Base-by-base conservation (phyloP, 352 stramenopile genomes). In the Globisporangium cystogenes region DNA sequence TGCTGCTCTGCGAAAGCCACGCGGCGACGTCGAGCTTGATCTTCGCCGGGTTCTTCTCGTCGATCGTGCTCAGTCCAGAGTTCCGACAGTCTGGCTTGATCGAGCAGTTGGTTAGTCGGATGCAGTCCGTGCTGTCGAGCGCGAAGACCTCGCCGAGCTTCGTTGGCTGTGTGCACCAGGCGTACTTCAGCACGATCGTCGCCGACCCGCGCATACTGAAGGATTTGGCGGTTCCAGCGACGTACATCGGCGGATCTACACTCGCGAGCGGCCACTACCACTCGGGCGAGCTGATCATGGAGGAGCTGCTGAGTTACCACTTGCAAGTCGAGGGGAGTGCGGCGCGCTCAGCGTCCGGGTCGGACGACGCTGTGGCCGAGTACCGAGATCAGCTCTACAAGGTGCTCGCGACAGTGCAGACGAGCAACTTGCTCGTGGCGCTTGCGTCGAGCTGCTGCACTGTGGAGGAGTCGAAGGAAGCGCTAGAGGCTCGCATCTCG, bases 381-480 rank as follows among this genome's bases (percentile, higher is more conserved):
- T 73, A 64, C 26, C 83, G 80, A 72, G 82, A 90, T 62, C 65
- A 90, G 33, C 64, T 93, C 7, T 74, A 91, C 58, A 90, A 90
- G 44, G 50, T 93, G 29, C 45, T 93, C 39, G 65, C 74, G 26
- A 74, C 73, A 16, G 67, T 80, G 11, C 67, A 90, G 43, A 87
- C 88, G 48, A 74, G 64, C 15, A 83, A 88, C 31, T 74, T 90
- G 27, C 26, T 90, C 11, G 67, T 81, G 23, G 75, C 78, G 12
- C 66, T 90, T 0, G 69, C 76, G 4, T 73, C 77, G 8, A 62
- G 59, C 42, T 80, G 63, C 49, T 86, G 73, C 52, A 80, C 69
- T 26, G 67, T 68, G 1, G 59, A 82, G 1, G 75, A 90, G 35
- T 79, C 70, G 0, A 86, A 76, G 29, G 24, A 70, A 48, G 80